phyloP scores from a whole-genome alignment of 2,329 filamentous ascomycete genomes.

The Neocucurbitaria cava region DNA sequence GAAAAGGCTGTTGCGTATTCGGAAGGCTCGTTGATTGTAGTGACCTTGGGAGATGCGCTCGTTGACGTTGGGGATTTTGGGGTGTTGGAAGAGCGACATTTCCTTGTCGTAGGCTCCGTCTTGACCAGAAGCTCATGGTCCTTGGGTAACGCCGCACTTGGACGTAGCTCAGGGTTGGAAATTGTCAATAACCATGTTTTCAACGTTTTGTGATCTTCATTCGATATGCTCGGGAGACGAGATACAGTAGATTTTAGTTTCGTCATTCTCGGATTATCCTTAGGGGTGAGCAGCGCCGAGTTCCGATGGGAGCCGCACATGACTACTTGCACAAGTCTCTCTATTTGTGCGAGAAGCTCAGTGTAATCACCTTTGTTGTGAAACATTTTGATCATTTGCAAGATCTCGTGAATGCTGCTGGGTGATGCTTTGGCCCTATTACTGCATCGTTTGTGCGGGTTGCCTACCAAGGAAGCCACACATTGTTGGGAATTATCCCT shows the following conservation, averaged over 20 bases:
- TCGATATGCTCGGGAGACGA: background rate
- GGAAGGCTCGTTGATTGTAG: too few relatives aligned
- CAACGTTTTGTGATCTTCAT: background rate
- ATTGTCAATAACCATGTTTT: background rate
- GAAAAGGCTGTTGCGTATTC: too few relatives aligned
- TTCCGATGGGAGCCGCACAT: background rate
- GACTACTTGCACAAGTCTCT: background rate
- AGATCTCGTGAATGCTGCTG: background rate
- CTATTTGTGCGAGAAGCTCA: background rate
- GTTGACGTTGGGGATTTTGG: too few relatives aligned
- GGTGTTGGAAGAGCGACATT: background rate
- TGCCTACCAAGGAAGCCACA: background rate
- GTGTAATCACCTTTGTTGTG: background rate
- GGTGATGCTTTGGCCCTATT: background rate
- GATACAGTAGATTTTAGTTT: background rate
- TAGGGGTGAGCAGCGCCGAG: background rate
- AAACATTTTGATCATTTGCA: background rate
- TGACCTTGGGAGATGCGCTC: too few relatives aligned
- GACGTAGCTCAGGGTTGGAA: background rate
- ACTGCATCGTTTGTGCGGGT: background rate
- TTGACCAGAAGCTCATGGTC: background rate
- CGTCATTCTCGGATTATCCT: background rate
- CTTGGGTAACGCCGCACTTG: background rate
- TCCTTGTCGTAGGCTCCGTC: background rate
- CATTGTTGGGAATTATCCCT: background rate